Evolutionary conservation across 192 early-diverging fungal genomes (phyloP).

Genomic region (Coemansia sp.): DNA sequence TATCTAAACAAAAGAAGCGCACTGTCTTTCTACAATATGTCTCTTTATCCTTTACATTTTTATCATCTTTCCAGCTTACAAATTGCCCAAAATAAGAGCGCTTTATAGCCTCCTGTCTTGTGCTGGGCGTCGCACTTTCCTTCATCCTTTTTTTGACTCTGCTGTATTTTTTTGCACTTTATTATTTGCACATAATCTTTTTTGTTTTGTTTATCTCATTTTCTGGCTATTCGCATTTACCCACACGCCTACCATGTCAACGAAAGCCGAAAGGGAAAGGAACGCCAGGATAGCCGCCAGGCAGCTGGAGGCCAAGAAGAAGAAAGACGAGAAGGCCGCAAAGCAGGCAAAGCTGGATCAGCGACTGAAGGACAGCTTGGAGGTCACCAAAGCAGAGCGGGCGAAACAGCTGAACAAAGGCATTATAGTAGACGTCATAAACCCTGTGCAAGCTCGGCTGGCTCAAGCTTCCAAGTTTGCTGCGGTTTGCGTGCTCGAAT

Average conservation of each 20-base stretch:
- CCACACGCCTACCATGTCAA: not conserved
- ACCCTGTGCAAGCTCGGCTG: constrained; percentile 90
- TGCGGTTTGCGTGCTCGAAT: constrained; percentile 95
- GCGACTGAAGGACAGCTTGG: not conserved
- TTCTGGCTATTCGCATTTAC: not conserved
- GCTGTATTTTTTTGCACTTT: not conserved
- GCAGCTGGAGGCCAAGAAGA: not conserved
- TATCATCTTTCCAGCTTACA: too few relatives aligned
- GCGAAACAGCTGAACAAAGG: constrained; percentile 80
- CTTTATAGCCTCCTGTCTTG: too few relatives aligned
- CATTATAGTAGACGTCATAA: constrained; percentile 96
- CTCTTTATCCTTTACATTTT: too few relatives aligned
- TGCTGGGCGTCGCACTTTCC: too few relatives aligned
- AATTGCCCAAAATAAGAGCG: not conserved
- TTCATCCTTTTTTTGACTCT: too few relatives aligned
- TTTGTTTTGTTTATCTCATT: not conserved
- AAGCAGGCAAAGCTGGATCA: not conserved
- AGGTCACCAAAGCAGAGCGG: not conserved
- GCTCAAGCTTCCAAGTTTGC: constrained; percentile 92
- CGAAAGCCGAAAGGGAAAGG: not conserved
- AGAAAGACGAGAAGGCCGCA: not conserved
- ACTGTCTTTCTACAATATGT: not conserved
- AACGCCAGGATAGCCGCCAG: not conserved
- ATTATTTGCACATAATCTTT: too few relatives aligned
- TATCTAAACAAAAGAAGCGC: not conserved